phyloP scores from a whole-genome alignment of 768 basidiomycete genomes.

The Phlebiopsis gigantea region DNA sequence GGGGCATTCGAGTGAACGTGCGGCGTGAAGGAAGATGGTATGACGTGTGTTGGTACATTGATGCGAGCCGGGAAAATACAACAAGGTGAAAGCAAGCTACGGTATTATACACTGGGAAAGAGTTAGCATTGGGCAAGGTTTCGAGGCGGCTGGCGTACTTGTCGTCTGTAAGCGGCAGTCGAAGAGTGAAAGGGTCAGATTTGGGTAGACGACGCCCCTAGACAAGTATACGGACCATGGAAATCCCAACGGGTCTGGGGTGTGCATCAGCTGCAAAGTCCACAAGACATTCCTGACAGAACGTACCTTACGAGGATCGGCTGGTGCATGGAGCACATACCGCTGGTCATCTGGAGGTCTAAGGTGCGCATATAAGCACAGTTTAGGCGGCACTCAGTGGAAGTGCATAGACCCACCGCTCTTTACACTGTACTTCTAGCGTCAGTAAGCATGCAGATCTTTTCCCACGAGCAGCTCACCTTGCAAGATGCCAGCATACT shows the following conservation, averaged over 20 bases:
- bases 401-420: slow-evolving; percentile 43
- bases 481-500: slow-evolving; percentile 93
- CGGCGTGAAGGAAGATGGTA: no score
- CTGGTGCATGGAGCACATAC: slow-evolving; percentile 72
- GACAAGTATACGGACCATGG: slow-evolving; percentile 47
- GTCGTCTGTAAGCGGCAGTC: not conserved
- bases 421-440: slow-evolving; percentile 39
- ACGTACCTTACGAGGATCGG: slow-evolving; percentile 82
- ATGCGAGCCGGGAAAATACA: no score
- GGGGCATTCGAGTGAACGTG: no score
- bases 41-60: no score
- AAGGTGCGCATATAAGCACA: slow-evolving; percentile 9
- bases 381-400: not conserved
- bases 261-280: slow-evolving; percentile 6
- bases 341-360: slow-evolving; percentile 83
- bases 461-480: slow-evolving; percentile 35
- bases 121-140: no score
- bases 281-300: not conserved
- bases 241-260: slow-evolving; percentile 74
- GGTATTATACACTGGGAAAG: not conserved
- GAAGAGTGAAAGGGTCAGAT: not conserved
- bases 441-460: not conserved
- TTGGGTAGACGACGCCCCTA: not conserved
- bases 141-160: no score
- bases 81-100: not conserved